Evolutionary conservation across 352 stramenopile genomes (phyloP).

Genomic region (Phytopythium boreale): DNA sequence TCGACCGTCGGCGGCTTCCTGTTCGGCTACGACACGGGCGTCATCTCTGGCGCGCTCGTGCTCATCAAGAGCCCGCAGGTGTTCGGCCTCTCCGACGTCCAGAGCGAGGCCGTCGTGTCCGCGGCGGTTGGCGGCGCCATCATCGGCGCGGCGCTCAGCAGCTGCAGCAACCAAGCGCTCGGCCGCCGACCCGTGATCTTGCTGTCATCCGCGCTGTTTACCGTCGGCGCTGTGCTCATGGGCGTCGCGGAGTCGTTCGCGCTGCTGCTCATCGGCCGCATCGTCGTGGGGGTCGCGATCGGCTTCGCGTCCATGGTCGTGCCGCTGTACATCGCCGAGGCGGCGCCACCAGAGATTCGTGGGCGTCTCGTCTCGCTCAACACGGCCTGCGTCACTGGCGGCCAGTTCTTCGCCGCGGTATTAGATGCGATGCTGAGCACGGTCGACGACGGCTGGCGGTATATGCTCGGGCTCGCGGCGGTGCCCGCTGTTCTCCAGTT

Average conservation of each 20-base stretch:
- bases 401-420: slow-evolving; percentile 76
- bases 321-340: slow-evolving; percentile 77
- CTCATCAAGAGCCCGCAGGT: slow-evolving; percentile 60
- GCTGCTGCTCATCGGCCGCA: slow-evolving; percentile 46
- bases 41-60: slow-evolving; percentile 76
- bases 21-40: slow-evolving; percentile 82
- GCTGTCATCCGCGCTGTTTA: slow-evolving; percentile 59
- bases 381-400: slow-evolving; percentile 66
- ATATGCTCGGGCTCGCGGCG: slow-evolving; percentile 75
- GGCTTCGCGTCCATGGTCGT: slow-evolving; percentile 76
- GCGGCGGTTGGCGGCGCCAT: slow-evolving; percentile 75
- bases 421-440: slow-evolving; percentile 53
- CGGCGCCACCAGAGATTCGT: slow-evolving; percentile 58
- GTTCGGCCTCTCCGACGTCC: slow-evolving; percentile 49
- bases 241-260: slow-evolving; percentile 42
- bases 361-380: slow-evolving; percentile 77
- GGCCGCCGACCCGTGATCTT: slow-evolving; percentile 67
- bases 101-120: slow-evolving; percentile 70
- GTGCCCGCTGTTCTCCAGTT: slow-evolving; percentile 71
- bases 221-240: slow-evolving; percentile 59
- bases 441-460: slow-evolving; percentile 63
- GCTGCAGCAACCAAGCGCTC: slow-evolving; percentile 52
- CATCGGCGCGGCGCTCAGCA: slow-evolving; percentile 50
- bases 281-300: slow-evolving; percentile 66
- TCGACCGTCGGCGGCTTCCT: slow-evolving; percentile 77